phyloP scores from a whole-genome alignment of 495 filamentous ascomycete genomes.

The Penicillium bialowiezense region DNA sequence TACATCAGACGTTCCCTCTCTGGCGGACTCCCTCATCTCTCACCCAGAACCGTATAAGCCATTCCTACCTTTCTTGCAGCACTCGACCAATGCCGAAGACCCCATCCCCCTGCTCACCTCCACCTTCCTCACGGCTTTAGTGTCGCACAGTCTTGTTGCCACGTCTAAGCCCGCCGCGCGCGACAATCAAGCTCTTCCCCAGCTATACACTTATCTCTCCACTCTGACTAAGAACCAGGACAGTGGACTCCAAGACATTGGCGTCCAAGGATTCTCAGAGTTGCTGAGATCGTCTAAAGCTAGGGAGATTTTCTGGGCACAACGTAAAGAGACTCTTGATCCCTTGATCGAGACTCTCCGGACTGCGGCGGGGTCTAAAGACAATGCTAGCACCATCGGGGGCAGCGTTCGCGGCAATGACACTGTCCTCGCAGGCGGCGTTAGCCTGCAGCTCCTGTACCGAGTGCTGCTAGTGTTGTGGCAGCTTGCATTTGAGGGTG shows the following conservation, averaged over 20 bases:
- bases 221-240: slow-evolving; percentile 73
- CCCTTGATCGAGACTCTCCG: slow-evolving; percentile 82
- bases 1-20: slow-evolving; percentile 67
- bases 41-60: slow-evolving; percentile 78
- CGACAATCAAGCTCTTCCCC: slow-evolving; percentile 77
- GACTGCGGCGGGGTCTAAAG: slow-evolving; percentile 70
- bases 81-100: slow-evolving; percentile 78
- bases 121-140: slow-evolving; percentile 76
- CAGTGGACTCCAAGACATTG: slow-evolving; percentile 91
- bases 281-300: slow-evolving; percentile 73
- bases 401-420: slow-evolving; percentile 63
- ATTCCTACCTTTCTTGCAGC: slow-evolving; percentile 79
- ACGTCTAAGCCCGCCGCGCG: slow-evolving; percentile 51
- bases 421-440: slow-evolving; percentile 68
- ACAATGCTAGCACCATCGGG: slow-evolving; percentile 65
- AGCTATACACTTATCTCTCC: slow-evolving; percentile 84
- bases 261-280: slow-evolving; percentile 85
- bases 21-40: slow-evolving; percentile 70
- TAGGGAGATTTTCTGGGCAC: slow-evolving; percentile 84
- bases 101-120: slow-evolving; percentile 87
- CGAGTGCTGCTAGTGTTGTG: slow-evolving; percentile 89
- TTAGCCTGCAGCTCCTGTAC: slow-evolving; percentile 92
- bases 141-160: slow-evolving; percentile 63
- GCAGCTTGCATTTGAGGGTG: slow-evolving; percentile 92
- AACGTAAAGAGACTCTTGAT: slow-evolving; percentile 75